Conservation (phyloP, 2,329 filamentous ascomycete species). For the Verticillium nubilum region DNA sequence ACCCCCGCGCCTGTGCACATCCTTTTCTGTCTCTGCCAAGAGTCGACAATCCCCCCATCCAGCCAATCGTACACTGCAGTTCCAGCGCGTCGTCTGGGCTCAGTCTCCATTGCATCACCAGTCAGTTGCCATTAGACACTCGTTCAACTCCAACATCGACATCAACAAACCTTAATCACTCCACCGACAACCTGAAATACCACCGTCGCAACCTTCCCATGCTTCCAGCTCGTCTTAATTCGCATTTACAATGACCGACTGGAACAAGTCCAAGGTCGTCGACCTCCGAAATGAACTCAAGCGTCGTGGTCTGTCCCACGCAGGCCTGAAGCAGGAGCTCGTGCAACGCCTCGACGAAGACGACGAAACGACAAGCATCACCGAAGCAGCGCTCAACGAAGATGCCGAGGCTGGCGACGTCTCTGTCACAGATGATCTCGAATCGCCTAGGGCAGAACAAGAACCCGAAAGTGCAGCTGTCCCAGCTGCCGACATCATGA, state of each 20-base stretch:
- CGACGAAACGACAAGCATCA: conserved; percentile 14
- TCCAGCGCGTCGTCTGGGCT: background rate
- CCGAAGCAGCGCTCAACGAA: background rate
- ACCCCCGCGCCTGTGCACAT: background rate
- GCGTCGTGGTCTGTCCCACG: conserved; percentile 60
- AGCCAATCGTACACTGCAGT: background rate
- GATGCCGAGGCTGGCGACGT: background rate
- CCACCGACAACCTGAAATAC: background rate
- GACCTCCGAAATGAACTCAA: conserved; percentile 74
- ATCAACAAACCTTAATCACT: background rate
- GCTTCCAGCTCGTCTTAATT: background rate
- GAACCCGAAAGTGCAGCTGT: background rate
- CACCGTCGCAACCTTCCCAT: background rate
- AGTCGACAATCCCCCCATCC: background rate
- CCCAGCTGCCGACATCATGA: background rate
- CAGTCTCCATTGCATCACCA: background rate
- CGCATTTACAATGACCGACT: conserved; percentile 40
- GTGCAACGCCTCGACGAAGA: conserved; percentile 55
- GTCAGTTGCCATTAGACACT: background rate
- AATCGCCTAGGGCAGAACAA: background rate
- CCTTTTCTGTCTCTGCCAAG: background rate
- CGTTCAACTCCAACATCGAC: background rate
- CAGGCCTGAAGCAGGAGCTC: conserved; percentile 67
- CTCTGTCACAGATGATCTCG: background rate
- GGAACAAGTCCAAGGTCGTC: conserved; percentile 61